Evolutionary conservation across 495 filamentous ascomycete genomes (phyloP).

Genomic region (Letharia columbiana): DNA sequence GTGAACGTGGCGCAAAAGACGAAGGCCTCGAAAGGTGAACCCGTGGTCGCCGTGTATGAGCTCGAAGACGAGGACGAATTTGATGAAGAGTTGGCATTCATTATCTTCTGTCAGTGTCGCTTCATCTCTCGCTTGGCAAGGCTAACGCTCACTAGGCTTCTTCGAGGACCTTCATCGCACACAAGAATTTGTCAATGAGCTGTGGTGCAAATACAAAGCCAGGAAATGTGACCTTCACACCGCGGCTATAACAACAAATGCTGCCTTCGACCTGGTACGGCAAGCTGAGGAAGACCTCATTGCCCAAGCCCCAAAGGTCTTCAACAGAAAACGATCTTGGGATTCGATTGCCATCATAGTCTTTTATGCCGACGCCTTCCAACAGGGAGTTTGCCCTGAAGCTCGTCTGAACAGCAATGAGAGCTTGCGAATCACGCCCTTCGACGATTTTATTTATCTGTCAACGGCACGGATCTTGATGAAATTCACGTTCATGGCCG

Average conservation of each 20-base stretch:
- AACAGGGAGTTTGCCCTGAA: constrained; percentile 11
- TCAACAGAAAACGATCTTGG: constrained; percentile 11
- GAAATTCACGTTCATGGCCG: constrained; percentile 13
- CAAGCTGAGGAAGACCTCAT: constrained; percentile 22
- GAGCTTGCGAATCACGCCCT: constrained; percentile 15
- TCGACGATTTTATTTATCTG: constrained; percentile 21
- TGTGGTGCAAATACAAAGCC: constrained; percentile 16
- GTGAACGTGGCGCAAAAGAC: constrained; percentile 8
- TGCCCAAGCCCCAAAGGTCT: constrained; percentile 4
- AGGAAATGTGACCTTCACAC: constrained; percentile 14
- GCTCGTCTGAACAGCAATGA: constrained; percentile 10
- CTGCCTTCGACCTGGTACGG: constrained; percentile 18
- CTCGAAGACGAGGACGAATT: constrained; percentile 15
- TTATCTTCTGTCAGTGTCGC: constrained; percentile 14
- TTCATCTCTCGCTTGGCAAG: not conserved
- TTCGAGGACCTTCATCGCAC: constrained; percentile 22
- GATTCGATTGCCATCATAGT: constrained; percentile 12
- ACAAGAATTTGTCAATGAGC: constrained; percentile 13
- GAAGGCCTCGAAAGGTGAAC: constrained; percentile 3
- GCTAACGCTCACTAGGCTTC: constrained; percentile 13
- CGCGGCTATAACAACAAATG: constrained; percentile 15
- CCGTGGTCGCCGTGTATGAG: constrained; percentile 11
- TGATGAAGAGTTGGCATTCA: constrained; percentile 16
- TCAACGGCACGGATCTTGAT: constrained; percentile 16
- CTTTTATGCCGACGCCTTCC: constrained; percentile 19